A percentile compares a stretch with the other conserved stretches of the same genome.
Conservation (phyloP, 169 alveolate species). For the Plasmodium malariae region DNA sequence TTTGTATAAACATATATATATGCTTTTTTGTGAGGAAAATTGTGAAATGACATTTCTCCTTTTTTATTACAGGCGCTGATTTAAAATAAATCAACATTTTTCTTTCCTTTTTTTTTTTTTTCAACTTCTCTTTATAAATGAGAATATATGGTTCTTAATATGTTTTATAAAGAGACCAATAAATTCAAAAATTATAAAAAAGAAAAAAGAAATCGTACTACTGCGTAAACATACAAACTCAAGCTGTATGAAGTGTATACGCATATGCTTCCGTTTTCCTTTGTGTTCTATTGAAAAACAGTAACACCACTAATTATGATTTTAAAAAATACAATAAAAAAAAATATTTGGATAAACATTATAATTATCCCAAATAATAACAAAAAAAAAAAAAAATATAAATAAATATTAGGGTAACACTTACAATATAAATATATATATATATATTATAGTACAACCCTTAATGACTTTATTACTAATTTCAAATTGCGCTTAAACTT, state of each 20-base stretch:
- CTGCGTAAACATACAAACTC: not conserved
- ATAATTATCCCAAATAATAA: no score
- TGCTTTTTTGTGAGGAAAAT: not conserved
- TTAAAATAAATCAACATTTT: not conserved
- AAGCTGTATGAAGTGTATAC: not conserved
- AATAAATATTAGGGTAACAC: no score
- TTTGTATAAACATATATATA: slow-evolving; percentile 2
- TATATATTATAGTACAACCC: no score
- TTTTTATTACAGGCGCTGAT: not conserved
- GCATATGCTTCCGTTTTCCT: not conserved
- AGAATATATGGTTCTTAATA: not conserved
- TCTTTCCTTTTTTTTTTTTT: not conserved
- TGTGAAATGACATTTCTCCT: not conserved
- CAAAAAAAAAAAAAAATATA: no score
- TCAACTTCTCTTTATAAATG: not conserved
- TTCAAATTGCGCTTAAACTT: no score
- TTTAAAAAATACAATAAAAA: not conserved
- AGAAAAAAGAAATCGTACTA: not conserved
- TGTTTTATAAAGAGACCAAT: not conserved
- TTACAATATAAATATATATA: no score
- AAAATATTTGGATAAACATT: not conserved
- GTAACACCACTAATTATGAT: no score
- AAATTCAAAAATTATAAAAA: not conserved
- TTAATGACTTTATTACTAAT: no score
- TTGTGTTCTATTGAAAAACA: not conserved